Evolutionary conservation across 352 stramenopile genomes (phyloP).

Genomic region (Pythium brassicae): DNA sequence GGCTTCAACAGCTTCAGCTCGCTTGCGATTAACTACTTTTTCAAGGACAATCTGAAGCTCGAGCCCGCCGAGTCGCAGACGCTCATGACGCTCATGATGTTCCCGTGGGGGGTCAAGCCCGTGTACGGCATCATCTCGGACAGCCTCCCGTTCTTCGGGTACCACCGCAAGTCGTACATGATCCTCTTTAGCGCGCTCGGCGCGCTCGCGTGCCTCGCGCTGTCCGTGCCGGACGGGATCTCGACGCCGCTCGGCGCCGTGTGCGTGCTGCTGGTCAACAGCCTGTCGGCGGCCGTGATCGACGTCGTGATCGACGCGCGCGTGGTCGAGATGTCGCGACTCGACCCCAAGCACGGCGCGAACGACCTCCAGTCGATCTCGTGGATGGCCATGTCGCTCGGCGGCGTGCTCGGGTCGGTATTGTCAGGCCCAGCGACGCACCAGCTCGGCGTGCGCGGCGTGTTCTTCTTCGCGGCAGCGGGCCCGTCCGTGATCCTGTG

Average conservation of each 20-base stretch:
- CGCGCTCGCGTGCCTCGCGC: slow-evolving; percentile 44
- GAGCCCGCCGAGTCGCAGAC: slow-evolving; percentile 91
- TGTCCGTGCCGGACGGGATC: slow-evolving; percentile 54
- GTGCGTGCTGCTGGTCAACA: slow-evolving; percentile 74
- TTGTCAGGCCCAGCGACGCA: slow-evolving; percentile 90
- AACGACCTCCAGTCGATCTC: slow-evolving; percentile 94
- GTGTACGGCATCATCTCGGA: slow-evolving; percentile 96
- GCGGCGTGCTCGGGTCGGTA: slow-evolving; percentile 91
- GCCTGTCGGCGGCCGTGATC: slow-evolving; percentile 88
- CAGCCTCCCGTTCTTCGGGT: slow-evolving; percentile 92
- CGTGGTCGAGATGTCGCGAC: slow-evolving; percentile 92
- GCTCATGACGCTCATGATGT: slow-evolving; percentile 90
- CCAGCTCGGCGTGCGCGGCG: slow-evolving; percentile 84
- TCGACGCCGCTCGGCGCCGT: slow-evolving; percentile 49
- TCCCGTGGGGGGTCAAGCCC: slow-evolving; percentile 96
- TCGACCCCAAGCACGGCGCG: slow-evolving; percentile 81
- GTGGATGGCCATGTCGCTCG: slow-evolving; percentile 91
- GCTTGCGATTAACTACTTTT: slow-evolving; percentile 94
- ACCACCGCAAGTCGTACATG: slow-evolving; percentile 94
- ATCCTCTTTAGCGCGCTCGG: slow-evolving; percentile 82
- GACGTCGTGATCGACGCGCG: slow-evolving; percentile 97
- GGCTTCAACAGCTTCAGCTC: slow-evolving; percentile 91
- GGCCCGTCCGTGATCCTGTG: slow-evolving; percentile 88
- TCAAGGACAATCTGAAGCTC: slow-evolving; percentile 96
- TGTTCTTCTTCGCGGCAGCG: slow-evolving; percentile 91